Conservation (phyloP, 1,139 yeast genomes). For the Blastobotrys indianensis region DNA sequence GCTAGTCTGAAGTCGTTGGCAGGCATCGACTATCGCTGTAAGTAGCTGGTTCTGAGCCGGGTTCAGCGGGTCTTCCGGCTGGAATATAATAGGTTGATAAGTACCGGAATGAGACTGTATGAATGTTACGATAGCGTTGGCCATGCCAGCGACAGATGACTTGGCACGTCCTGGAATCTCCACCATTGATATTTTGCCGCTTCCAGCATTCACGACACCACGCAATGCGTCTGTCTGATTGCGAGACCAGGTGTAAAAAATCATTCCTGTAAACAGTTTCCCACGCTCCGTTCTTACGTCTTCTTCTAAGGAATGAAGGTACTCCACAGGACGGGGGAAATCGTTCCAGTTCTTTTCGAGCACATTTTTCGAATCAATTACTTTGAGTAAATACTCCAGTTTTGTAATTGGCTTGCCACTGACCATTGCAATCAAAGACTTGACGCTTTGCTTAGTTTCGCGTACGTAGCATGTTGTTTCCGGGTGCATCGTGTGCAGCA, state of each 20-base stretch:
- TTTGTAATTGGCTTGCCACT: conserved; percentile 25
- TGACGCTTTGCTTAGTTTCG: conserved; percentile 17
- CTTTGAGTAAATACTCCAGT: conserved; percentile 18
- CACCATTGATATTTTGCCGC: conserved; percentile 16
- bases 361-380: conserved; percentile 14
- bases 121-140: conserved; percentile 11
- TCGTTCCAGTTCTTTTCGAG: conserved; percentile 17
- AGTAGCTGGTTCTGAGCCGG: neutral
- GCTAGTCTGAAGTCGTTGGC: conserved; percentile 13
- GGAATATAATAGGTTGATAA: conserved; percentile 3
- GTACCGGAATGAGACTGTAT: neutral
- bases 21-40: conserved; percentile 15
- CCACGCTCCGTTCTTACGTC: conserved; percentile 19
- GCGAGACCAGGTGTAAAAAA: conserved; percentile 17
- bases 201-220: conserved; percentile 22
- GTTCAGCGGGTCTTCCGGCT: neutral
- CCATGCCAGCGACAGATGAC: conserved; percentile 5
- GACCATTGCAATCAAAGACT: conserved; percentile 26
- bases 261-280: conserved; percentile 18
- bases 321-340: conserved; percentile 24
- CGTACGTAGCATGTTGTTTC: conserved; percentile 22
- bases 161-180: neutral
- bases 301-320: conserved; percentile 18
- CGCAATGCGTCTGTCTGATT: conserved; percentile 20
- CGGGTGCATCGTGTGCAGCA: conserved; percentile 21